A percentile compares a stretch with the other conserved stretches of the same genome.
These are phyloP conservation scores for Secale cereale DNA, from an alignment of 176 grass and related monocot species.

Conservation along the genomic window DNA sequence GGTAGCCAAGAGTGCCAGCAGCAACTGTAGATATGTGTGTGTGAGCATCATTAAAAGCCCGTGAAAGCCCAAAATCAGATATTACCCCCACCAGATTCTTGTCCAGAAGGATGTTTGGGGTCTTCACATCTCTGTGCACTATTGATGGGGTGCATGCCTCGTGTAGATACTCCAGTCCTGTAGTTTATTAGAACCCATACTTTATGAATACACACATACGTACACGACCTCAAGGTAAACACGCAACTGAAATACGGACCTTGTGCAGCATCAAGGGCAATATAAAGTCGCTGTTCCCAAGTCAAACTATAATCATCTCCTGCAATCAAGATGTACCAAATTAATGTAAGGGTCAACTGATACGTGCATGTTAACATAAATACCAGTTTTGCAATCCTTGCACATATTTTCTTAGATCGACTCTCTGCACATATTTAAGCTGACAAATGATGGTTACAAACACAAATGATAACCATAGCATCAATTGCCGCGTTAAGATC, in stretches of 20 bases:
- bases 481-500: too few relatives aligned
- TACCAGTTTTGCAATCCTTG: background rate
- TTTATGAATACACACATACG: background rate
- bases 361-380: background rate
- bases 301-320: background rate
- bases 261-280: constrained; percentile 42
- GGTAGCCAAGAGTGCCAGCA: constrained; percentile 17
- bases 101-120: constrained; percentile 27
- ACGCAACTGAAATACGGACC: background rate
- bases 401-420: background rate
- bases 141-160: constrained; percentile 14
- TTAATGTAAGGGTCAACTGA: background rate
- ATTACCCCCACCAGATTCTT: constrained; percentile 18
- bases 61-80: constrained; percentile 27
- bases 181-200: background rate
- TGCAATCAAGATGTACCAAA: background rate
- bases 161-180: constrained; percentile 31
- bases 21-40: constrained; percentile 28
- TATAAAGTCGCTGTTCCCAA: constrained; percentile 41
- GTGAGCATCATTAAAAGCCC: background rate
- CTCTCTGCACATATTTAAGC: background rate
- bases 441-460: background rate
- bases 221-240: background rate
- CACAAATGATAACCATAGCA: background rate
- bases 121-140: constrained; percentile 32